Percentiles rank a stretch among this genome's conserved stretches.
Conservation (phyloP, 768 basidiomycete genomes). For the Daedalea quercina region DNA sequence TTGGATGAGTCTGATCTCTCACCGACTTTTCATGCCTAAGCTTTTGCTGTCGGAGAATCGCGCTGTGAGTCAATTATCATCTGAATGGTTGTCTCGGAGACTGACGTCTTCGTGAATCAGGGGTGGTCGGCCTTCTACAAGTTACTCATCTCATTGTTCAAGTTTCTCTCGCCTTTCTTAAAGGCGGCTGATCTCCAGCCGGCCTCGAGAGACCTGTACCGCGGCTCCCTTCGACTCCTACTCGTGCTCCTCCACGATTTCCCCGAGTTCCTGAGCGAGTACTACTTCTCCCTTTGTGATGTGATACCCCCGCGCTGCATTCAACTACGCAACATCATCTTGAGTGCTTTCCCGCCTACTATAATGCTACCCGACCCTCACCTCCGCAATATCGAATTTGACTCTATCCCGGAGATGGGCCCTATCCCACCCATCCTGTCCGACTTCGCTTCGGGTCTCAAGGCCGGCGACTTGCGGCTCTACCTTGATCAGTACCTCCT, state of each 20-base stretch:
- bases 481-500: slow-evolving; percentile 84
- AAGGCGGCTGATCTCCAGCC: slow-evolving; percentile 73
- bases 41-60: slow-evolving; percentile 81
- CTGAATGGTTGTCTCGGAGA: neutral
- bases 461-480: slow-evolving; percentile 69
- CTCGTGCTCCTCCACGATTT: slow-evolving; percentile 97
- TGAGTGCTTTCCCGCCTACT: slow-evolving; percentile 87
- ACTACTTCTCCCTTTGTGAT: slow-evolving; percentile 94
- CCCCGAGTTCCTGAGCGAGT: slow-evolving; percentile 95
- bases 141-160: slow-evolving; percentile 86
- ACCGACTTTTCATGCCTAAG: slow-evolving; percentile 96
- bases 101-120: slow-evolving; percentile 27
- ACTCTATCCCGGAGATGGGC: slow-evolving; percentile 83
- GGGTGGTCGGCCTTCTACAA: slow-evolving; percentile 98
- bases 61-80: slow-evolving; percentile 44
- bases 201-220: slow-evolving; percentile 82
- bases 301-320: slow-evolving; percentile 89
- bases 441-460: slow-evolving; percentile 82
- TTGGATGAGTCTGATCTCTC: slow-evolving; percentile 95
- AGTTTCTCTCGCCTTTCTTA: slow-evolving; percentile 90
- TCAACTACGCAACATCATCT: slow-evolving; percentile 93
- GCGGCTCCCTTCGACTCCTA: slow-evolving; percentile 83
- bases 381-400: slow-evolving; percentile 66
- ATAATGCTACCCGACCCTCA: slow-evolving; percentile 83
- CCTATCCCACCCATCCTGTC: slow-evolving; percentile 87